Conservation (phyloP, 441 rosid genomes). For the Hura crepitans region DNA sequence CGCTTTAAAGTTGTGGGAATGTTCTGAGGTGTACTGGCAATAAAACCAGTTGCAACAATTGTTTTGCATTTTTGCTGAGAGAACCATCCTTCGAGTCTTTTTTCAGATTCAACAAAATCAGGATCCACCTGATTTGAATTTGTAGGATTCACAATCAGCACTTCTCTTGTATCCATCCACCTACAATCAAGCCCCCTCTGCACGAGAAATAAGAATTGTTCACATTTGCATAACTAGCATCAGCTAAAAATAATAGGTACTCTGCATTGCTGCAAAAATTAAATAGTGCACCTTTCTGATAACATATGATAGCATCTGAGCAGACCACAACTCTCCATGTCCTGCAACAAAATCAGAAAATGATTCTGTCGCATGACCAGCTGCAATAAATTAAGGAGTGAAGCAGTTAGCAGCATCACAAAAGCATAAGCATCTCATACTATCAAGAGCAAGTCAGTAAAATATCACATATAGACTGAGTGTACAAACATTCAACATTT, state of each 20-base stretch:
- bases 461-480: background rate
- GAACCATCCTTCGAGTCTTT: slow-evolving; percentile 79
- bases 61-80: slow-evolving; percentile 52
- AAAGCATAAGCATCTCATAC: background rate
- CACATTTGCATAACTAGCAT: slow-evolving; percentile 12
- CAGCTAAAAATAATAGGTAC: background rate
- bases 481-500: background rate
- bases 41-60: slow-evolving; percentile 89
- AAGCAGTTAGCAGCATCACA: slow-evolving; percentile 9
- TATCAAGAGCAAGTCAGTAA: slow-evolving; percentile 1
- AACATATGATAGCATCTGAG: slow-evolving; percentile 80
- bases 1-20: slow-evolving; percentile 96
- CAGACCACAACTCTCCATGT: slow-evolving; percentile 97
- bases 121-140: slow-evolving; percentile 92
- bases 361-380: slow-evolving; percentile 95
- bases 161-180: slow-evolving; percentile 99
- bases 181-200: slow-evolving; percentile 70
- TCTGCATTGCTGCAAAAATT: slow-evolving; percentile 9
- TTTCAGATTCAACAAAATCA: slow-evolving; percentile 71
- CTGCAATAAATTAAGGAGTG: slow-evolving; percentile 38
- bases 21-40: slow-evolving; percentile 88
- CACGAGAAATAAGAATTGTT: slow-evolving; percentile 21
- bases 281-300: slow-evolving; percentile 61
- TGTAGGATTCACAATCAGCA: slow-evolving; percentile 77
- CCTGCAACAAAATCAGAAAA: slow-evolving; percentile 94